Base-by-base conservation (phyloP, 2,329 filamentous ascomycete genomes). In the Calonectria hongkongensis region DNA sequence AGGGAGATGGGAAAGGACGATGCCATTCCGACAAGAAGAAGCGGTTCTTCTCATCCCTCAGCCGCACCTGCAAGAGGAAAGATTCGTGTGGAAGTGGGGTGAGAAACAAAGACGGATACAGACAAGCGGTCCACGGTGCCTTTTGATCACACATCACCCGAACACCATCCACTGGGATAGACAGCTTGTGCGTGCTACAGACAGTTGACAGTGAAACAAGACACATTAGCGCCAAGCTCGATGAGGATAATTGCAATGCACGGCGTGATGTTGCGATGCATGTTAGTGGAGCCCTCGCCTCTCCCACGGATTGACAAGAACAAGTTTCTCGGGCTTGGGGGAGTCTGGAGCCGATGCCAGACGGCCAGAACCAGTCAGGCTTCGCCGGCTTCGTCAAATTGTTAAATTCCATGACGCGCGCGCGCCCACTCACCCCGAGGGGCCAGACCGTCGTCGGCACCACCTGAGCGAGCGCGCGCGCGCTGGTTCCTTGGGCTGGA, bases 321-420 rank as follows among this genome's bases (percentile, higher is more conserved):
- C 54, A 71, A 71, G 64, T 67, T 68, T 68, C 65, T 47, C 56
- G 65, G 39, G 25, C 39, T 63, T 33, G 30, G 51, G 39, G 27
- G 27, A 64, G 25, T 69, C 66, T 70, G 67, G 71, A 63, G 71
- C 66, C 33, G 39, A 66, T n/a, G 27, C 39, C 60, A 67, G 62
- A 51, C 48, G 50, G 33, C 39, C 36, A 65, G 43, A 45, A 16
- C 65, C 56, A 68, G 48, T 47, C 43, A 60, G 33, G 43, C 25
- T 36, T 67, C 30, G 54, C 66, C 47, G 64, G 62, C 64, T 50
- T 63, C 64, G 47, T 66, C 63, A 63, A 65, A 54, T 73, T 70
- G 54, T 62, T 41, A 66, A 65, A 54, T 73, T 70, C 71, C 71
- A 68, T 68, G 68, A 71, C 71, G 68, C 63, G 71, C 71, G 63